Conservation (phyloP, 73 alveolate species). For the Symbiodinium natans region DNA sequence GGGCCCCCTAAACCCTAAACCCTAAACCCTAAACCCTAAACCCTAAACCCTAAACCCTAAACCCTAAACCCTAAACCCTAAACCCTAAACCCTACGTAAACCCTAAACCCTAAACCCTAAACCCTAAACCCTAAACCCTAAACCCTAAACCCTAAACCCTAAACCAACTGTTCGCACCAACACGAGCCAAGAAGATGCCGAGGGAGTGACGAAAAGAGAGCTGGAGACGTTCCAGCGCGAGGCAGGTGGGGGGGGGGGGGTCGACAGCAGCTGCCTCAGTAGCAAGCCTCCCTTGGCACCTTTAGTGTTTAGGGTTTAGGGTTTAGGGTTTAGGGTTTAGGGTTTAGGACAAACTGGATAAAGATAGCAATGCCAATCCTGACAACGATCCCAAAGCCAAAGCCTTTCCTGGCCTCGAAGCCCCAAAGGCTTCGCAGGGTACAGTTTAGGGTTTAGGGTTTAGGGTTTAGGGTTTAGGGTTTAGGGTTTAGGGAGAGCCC, state of each 20-base stretch:
- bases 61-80: too few species aligned
- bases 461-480: not conserved
- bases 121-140: not conserved
- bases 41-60: too few species aligned
- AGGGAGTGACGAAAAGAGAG: conserved; percentile 63
- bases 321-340: not conserved
- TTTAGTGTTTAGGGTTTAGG: not conserved
- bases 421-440: too few species aligned
- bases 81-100: not conserved
- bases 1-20: too few species aligned
- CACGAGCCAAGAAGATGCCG: not conserved
- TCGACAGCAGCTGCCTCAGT: too few species aligned
- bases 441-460: not conserved
- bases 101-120: not conserved
- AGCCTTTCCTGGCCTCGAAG: too few species aligned
- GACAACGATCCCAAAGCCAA: too few species aligned
- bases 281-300: not conserved
- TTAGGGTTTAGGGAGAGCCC: not conserved
- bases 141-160: not conserved
- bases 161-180: not conserved
- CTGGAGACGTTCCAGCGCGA: conserved; percentile 57
- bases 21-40: not conserved
- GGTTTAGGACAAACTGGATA: too few species aligned
- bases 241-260: not conserved
- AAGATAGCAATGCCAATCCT: too few species aligned